These are phyloP conservation scores for Eudorina sp. DNA, from an alignment of 139 green algal genomes.

Conservation along the genomic window DNA sequence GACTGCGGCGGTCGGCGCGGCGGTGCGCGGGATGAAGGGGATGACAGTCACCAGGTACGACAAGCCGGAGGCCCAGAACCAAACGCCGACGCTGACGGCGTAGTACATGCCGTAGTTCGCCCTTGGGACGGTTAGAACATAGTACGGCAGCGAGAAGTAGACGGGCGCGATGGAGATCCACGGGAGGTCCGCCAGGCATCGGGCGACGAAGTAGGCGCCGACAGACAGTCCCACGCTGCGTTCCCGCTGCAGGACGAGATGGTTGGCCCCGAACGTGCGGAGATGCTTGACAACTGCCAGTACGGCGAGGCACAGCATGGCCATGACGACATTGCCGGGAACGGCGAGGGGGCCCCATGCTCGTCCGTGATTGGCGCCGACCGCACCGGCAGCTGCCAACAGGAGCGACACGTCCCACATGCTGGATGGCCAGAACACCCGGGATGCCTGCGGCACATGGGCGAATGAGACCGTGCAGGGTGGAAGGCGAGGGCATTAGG, in stretches of 20 bases:
- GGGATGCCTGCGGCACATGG: neutral
- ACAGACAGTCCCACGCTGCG: slow-evolving; percentile 39
- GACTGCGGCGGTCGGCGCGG: slow-evolving; percentile 51
- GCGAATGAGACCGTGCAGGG: too few relatives aligned
- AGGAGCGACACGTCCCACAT: slow-evolving; percentile 1
- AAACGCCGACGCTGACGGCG: slow-evolving; percentile 33
- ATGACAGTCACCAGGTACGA: slow-evolving; percentile 53
- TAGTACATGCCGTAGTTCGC: slow-evolving; percentile 46
- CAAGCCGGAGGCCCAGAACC: slow-evolving; percentile 56
- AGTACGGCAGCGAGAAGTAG: slow-evolving; percentile 52
- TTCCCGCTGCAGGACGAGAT: slow-evolving; percentile 42
- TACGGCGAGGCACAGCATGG: slow-evolving; percentile 25
- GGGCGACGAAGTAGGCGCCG: slow-evolving; percentile 49
- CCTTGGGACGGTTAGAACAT: slow-evolving; percentile 53
- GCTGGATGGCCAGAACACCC: neutral
- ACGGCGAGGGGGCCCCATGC: slow-evolving; percentile 9
- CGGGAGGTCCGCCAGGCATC: slow-evolving; percentile 48
- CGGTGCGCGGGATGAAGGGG: slow-evolving; percentile 33
- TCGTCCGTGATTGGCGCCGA: neutral
- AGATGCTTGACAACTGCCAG: slow-evolving; percentile 39
- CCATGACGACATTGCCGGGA: slow-evolving; percentile 20
- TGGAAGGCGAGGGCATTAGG: too few relatives aligned
- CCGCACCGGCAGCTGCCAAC: neutral
- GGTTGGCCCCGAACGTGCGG: neutral
- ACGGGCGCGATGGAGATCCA: slow-evolving; percentile 53